Conservation (phyloP, 139 green algal genomes). For the Chlorella ohadii region DNA sequence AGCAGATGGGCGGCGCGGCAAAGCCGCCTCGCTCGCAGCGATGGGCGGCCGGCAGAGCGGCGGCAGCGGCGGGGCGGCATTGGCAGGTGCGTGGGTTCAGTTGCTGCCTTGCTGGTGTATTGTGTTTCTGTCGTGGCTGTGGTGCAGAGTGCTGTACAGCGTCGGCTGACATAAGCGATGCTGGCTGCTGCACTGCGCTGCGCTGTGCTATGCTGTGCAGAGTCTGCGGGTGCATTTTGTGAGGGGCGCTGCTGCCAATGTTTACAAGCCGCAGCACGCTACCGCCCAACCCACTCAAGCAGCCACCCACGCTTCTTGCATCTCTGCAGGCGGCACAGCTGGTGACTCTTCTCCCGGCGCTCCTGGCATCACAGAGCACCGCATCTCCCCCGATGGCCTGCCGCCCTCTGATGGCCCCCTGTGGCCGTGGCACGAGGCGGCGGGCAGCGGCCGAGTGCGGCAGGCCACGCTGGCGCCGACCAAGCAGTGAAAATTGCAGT, state of each 20-base stretch:
- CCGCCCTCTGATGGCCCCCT: not conserved
- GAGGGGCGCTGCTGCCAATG: no score
- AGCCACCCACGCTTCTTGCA: no score
- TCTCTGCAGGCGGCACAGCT: not conserved
- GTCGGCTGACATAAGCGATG: no score
- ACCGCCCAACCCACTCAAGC: no score
- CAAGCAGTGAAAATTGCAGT: not conserved
- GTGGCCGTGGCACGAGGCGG: not conserved
- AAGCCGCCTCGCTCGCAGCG: not conserved
- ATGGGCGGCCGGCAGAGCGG: not conserved
- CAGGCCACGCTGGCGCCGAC: not conserved
- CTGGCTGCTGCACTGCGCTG: no score
- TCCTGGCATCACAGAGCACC: slow-evolving; percentile 11
- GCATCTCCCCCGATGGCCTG: slow-evolving; percentile 14
- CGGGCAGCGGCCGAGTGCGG: not conserved
- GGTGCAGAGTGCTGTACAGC: no score
- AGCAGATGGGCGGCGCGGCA: not conserved
- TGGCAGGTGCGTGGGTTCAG: not conserved
- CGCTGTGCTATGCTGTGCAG: not conserved
- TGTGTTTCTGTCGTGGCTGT: not conserved
- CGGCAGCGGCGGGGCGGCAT: not conserved
- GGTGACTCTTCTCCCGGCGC: not conserved
- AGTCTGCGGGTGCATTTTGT: not conserved
- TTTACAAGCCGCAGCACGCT: no score
- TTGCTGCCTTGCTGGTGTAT: no score